phyloP scores from a whole-genome alignment of 805 yeast species.

The Nakazawaea wyomingensis region DNA sequence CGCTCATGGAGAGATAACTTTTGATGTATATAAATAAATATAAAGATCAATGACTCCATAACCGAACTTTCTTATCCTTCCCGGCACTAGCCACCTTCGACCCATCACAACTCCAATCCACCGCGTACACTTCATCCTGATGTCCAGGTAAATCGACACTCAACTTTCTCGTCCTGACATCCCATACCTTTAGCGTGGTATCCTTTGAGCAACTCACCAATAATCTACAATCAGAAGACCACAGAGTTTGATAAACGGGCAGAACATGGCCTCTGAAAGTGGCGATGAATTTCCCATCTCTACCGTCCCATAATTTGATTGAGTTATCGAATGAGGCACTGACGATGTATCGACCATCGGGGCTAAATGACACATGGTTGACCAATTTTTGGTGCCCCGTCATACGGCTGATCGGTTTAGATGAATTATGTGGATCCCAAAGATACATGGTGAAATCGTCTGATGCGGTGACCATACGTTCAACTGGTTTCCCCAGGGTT shows the following conservation, averaged over 20 bases:
- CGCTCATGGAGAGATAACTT: too few relatives aligned
- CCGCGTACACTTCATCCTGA: constrained; percentile 91
- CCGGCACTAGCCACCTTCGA: constrained; percentile 95
- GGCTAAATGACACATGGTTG: constrained; percentile 92
- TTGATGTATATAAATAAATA: too few relatives aligned
- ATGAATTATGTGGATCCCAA: constrained; percentile 84
- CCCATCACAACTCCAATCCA: constrained; percentile 98
- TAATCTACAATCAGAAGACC: constrained; percentile 93
- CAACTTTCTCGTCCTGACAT: constrained; percentile 77
- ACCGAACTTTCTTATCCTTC: constrained; percentile 86
- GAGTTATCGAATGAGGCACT: constrained; percentile 96
- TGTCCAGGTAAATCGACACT: constrained; percentile 94
- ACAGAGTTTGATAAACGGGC: constrained; percentile 93
- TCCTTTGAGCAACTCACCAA: constrained; percentile 93
- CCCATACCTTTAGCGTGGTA: constrained; percentile 96
- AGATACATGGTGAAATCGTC: constrained; percentile 97
- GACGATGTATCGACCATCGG: constrained; percentile 87
- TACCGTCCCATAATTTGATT: constrained; percentile 93
- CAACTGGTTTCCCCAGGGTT: constrained; percentile 50
- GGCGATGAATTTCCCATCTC: constrained; percentile 82
- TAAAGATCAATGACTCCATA: constrained; percentile 91
- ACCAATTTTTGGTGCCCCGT: constrained; percentile 97
- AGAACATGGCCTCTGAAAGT: constrained; percentile 97
- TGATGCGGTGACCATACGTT: constrained; percentile 87
- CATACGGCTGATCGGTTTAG: constrained; percentile 87